Evolutionary conservation across 257 asterid genomes (phyloP), one percentile per base, ranked within the genome.

Genomic region (Henckelia pumila): DNA sequence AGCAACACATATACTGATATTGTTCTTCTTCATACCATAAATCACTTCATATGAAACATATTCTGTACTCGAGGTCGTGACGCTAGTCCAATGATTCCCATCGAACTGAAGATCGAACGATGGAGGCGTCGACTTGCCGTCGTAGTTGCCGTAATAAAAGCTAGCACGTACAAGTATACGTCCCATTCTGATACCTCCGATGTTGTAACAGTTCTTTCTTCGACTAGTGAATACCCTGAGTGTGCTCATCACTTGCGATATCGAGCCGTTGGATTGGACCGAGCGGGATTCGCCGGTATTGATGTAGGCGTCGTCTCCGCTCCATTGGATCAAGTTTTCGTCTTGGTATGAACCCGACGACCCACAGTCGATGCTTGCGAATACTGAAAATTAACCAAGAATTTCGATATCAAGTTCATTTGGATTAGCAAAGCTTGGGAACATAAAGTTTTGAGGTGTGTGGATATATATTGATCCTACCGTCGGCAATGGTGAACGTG

Each of bases 121-220:
- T 0, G 96, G 96, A 28, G 95, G 91, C 30, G 79, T 44, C 0
- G 83, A 77, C 67, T 71, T 85, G 3, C 64, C 59, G 49, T 87
- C 96, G 23, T 89, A 87, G 61, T 89, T 87, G 17, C 95, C 96
- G 19, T 89, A 89, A 76, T 73, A 52, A 74, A 89, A 89, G 66
- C 78, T 70, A 5, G 88, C 95, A 3, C 95, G 92, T 10, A 84
- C 68, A 4, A 86, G 83, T 30, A 86, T 61, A 1, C 78, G 81
- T 8, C 72, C 84, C 1, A 66, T 61, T 24, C 6, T 37, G 6
- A 65, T 32, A 1, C 60, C 59, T 64, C 30, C 25, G 57, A 82
- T 74, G 13, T 61, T 3, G 78, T 80, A 89, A 44, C 95, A 89
- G 64, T 82, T 80, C 56, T 79, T 88, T n/a, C 37, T 78, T 0